Evolutionary conservation across 257 asterid species (phyloP).

Genomic region (Petunia secreta): DNA sequence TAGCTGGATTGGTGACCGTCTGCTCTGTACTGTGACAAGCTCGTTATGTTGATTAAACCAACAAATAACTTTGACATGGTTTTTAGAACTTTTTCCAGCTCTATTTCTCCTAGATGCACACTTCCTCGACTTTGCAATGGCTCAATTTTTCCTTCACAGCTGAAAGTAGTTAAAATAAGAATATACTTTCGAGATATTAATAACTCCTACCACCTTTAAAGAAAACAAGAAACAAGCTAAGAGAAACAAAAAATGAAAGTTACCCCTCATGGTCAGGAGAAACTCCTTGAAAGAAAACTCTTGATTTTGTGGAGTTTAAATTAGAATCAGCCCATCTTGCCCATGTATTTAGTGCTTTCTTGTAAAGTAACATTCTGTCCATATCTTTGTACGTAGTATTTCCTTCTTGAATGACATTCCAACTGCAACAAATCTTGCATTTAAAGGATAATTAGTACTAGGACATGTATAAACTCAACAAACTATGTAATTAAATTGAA

Average conservation of each 20-base stretch:
- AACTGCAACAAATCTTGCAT: slow-evolving; percentile 33
- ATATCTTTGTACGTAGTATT: slow-evolving; percentile 43
- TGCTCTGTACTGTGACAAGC: slow-evolving; percentile 33
- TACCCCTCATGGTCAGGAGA: slow-evolving; percentile 66
- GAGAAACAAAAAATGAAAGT: not conserved
- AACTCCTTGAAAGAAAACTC: slow-evolving; percentile 61
- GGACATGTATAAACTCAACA: not conserved
- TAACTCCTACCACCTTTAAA: not conserved
- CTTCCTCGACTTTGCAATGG: slow-evolving; percentile 26
- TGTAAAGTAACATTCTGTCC: slow-evolving; percentile 51
- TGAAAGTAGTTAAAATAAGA: not conserved
- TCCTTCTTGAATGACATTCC: slow-evolving; percentile 59
- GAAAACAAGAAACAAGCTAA: not conserved
- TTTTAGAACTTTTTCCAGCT: slow-evolving; percentile 29
- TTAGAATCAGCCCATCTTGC: slow-evolving; percentile 57
- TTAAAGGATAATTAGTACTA: not conserved
- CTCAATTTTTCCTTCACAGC: slow-evolving; percentile 25
- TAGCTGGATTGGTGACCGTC: slow-evolving; percentile 41
- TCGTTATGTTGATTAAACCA: slow-evolving; percentile 35
- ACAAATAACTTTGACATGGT: slow-evolving; percentile 31
- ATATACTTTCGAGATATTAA: not conserved
- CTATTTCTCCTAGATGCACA: slow-evolving; percentile 27
- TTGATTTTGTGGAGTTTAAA: slow-evolving; percentile 40
- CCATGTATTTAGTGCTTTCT: slow-evolving; percentile 57
- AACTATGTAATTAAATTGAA: not conserved